Evolutionary conservation across 306 rosid genomes (phyloP), one percentile per base, ranked within the genome.

Genomic region (Astragalus glycyphyllos): DNA sequence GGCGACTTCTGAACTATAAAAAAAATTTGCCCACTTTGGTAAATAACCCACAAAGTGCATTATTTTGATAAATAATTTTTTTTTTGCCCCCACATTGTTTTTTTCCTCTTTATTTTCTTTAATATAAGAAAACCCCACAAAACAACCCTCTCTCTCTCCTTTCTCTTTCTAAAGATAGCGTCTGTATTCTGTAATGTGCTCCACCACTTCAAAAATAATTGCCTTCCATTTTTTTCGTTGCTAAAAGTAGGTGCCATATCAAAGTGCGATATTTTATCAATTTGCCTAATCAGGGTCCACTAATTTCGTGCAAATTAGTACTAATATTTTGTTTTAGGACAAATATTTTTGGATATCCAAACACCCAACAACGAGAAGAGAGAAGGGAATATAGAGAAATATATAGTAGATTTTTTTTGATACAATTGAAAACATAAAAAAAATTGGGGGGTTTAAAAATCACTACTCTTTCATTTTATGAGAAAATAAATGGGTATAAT

Each of bases 131-230:
- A 68, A 58, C 35, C 71, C 41, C 76, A 32, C 32, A 61, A 26
- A 23, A 23, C 2, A 23, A 23, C 1, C 1, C 51, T n/a, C 29
- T 1, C 11, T n/a, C 46, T 2, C 35, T 9, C 40, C 40, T 73
- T 13, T 20, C 59, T 23, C 8, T 2, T 12, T 46, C 35, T 4
- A 47, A 66, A 80, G 72, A 78, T 47, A 26, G 83, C 60, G 89
- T 80, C 82, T 75, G 84, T 32, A 44, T 70, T 76, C 82, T 75
- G 84, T 32, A 44, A 73, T 76, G 81, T 8, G 49, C 37, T 54
- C 49, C 65, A 58, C 78, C 55, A 34, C 55, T 14, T 15, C 45
- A 68, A 17, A 12, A 32, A 23, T 45, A 34, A 34, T 34, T 47
- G 23, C 47, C 56, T 29, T 14, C 69, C 47, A 38, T 68, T 55